phyloP scores from a whole-genome alignment of 2,329 filamentous ascomycete genomes.

The Immersiporthe knoxdaviesiana region DNA sequence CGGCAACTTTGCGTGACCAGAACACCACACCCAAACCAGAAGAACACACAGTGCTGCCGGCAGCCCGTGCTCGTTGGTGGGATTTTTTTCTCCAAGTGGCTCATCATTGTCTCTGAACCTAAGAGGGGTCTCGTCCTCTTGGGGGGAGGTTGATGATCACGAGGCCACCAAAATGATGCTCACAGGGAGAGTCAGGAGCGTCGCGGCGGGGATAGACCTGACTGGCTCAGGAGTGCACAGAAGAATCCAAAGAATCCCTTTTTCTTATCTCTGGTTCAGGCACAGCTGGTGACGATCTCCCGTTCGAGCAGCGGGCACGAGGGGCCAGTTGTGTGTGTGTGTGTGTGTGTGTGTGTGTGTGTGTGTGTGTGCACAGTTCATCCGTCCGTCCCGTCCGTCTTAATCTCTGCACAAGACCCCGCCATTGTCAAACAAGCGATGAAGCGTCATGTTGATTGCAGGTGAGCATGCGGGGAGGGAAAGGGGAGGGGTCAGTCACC shows the following conservation, averaged over 20 bases:
- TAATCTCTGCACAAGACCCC: background rate
- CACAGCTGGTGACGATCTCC: background rate
- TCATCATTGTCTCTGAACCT: background rate
- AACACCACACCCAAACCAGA: background rate
- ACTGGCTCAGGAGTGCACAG: background rate
- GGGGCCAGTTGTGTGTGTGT: background rate
- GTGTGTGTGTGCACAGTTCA: background rate
- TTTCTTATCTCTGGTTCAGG: background rate
- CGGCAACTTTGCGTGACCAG: background rate
- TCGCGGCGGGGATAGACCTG: background rate
- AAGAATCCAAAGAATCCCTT: background rate
- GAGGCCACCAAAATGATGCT: too few relatives aligned
- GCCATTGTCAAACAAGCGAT: slow-evolving; percentile 17
- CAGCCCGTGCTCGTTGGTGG: background rate
- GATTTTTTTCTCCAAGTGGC: too few relatives aligned
- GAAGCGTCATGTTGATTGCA: slow-evolving; percentile 21
- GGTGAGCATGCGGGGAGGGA: slow-evolving; percentile 13
- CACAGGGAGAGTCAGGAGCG: background rate
- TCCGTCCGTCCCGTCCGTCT: background rate
- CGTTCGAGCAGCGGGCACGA: background rate
- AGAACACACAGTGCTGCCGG: background rate
- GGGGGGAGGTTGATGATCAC: too few relatives aligned
- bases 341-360: background rate
- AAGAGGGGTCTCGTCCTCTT: background rate
- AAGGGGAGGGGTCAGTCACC: too few relatives aligned